phyloP scores from a whole-genome alignment of 2,329 filamentous ascomycete species.

The Raffaelea deltoideospora region DNA sequence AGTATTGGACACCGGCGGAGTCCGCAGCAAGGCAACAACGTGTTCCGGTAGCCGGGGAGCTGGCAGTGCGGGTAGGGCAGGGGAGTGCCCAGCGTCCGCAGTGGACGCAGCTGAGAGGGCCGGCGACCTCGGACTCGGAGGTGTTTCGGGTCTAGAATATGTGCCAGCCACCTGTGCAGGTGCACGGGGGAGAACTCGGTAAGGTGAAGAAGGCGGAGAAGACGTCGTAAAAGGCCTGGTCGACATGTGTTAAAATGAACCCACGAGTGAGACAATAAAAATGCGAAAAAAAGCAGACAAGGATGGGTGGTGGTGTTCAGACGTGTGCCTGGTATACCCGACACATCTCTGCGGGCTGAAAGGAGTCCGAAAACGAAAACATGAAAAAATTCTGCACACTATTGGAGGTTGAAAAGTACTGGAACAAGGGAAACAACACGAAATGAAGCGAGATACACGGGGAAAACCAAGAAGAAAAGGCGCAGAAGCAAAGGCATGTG shows the following conservation, averaged over 20 bases:
- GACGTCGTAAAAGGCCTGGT: slow-evolving; percentile 34
- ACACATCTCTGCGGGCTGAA: too few relatives aligned
- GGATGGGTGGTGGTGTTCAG: too few relatives aligned
- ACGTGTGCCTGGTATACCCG: too few relatives aligned
- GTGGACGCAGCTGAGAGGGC: slow-evolving; percentile 48
- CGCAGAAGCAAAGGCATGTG: not conserved
- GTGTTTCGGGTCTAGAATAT: slow-evolving; percentile 19
- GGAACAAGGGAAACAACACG: not conserved
- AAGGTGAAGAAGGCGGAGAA: slow-evolving; percentile 31
- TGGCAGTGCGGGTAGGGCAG: slow-evolving; percentile 41
- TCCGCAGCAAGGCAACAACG: slow-evolving; percentile 38
- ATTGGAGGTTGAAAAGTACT: not conserved
- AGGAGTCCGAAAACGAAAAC: too few relatives aligned
- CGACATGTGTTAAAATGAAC: too few relatives aligned
- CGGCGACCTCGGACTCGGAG: slow-evolving; percentile 32
- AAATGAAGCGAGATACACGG: not conserved
- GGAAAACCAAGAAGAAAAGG: not conserved
- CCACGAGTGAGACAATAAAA: not conserved
- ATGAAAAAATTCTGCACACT: too few relatives aligned
- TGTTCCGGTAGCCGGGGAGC: slow-evolving; percentile 42
- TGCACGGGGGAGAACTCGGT: slow-evolving; percentile 42
- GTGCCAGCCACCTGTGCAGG: slow-evolving; percentile 41
- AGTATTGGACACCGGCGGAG: slow-evolving; percentile 23
- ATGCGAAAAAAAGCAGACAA: not conserved
- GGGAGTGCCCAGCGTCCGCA: slow-evolving; percentile 42